Percentiles rank a stretch among this genome's conserved stretches.
Conservation (phyloP, 2,329 filamentous ascomycete species). For the Talaromyces sp. region DNA sequence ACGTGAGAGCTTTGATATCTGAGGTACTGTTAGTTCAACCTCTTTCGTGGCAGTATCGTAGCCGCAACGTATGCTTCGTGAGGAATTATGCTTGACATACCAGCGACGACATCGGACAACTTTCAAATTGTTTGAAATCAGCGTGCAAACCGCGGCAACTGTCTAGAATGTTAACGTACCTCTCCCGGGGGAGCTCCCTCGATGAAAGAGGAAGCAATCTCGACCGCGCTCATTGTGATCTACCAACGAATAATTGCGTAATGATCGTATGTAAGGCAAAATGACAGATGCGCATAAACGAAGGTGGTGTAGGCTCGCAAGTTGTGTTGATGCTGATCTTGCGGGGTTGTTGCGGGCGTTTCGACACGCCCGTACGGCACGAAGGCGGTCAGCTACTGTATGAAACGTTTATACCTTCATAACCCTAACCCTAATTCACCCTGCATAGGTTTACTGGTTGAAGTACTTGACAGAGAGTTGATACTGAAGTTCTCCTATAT, state of each 20-base stretch:
- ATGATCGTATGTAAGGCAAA: background rate
- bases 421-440: background rate
- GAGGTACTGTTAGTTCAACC: conserved; percentile 13
- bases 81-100: conserved; percentile 47
- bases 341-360: conserved; percentile 8
- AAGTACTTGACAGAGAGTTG: no score
- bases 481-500: no score
- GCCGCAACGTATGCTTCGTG: background rate
- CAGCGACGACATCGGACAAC: conserved; percentile 84
- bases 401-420: background rate
- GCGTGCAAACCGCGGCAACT: background rate
- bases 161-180: conserved; percentile 51
- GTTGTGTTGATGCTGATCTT: conserved; percentile 2
- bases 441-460: no score
- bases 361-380: background rate
- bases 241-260: background rate
- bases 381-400: conserved; percentile 9
- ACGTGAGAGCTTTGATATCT: conserved; percentile 88
- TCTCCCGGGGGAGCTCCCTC: conserved; percentile 94
- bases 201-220: conserved; percentile 78
- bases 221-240: conserved; percentile 44
- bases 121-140: conserved; percentile 36
- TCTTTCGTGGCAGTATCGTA: no score
- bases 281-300: background rate
- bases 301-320: background rate